Evolutionary conservation across 768 basidiomycete genomes (phyloP).

Genomic region (Baorangia bicolor): DNA sequence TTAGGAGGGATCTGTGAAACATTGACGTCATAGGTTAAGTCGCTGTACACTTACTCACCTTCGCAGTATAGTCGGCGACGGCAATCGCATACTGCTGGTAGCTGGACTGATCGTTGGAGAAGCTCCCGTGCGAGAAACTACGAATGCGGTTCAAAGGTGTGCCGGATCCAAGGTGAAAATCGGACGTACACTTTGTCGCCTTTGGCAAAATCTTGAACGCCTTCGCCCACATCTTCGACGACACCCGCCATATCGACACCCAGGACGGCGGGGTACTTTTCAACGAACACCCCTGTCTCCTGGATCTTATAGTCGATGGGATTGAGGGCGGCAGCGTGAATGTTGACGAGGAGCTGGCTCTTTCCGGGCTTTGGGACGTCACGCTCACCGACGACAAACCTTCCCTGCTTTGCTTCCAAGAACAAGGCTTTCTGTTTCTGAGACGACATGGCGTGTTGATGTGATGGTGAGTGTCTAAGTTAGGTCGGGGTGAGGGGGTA

Average conservation of each 20-base stretch:
- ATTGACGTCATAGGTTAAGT: conserved; percentile 3
- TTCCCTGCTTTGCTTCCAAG: conserved; percentile 26
- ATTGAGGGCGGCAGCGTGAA: conserved; percentile 43
- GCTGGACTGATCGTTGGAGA: conserved; percentile 31
- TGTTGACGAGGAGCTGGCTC: conserved; percentile 42
- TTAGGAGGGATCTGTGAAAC: conserved; percentile 41
- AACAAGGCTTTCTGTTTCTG: conserved; percentile 32
- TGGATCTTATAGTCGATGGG: conserved; percentile 45
- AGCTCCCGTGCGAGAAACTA: conserved; percentile 27
- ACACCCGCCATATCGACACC: conserved; percentile 39
- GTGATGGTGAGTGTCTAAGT: conserved; percentile 13
- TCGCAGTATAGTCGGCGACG: conserved; percentile 34
- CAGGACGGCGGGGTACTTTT: conserved; percentile 37
- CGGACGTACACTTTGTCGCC: conserved; percentile 41
- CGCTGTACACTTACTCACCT: conserved; percentile 23
- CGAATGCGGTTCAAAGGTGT: neutral
- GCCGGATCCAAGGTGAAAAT: neutral
- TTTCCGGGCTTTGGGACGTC: conserved; percentile 34
- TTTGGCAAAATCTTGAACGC: conserved; percentile 33
- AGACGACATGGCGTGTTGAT: conserved; percentile 14
- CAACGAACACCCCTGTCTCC: conserved; percentile 29
- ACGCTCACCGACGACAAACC: conserved; percentile 30
- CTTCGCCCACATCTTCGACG: conserved; percentile 39
- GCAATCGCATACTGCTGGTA: conserved; percentile 44
- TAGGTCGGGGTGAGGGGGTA: neutral